Evolutionary conservation across 306 rosid species (phyloP).

Genomic region (Trifolium subterraneum): DNA sequence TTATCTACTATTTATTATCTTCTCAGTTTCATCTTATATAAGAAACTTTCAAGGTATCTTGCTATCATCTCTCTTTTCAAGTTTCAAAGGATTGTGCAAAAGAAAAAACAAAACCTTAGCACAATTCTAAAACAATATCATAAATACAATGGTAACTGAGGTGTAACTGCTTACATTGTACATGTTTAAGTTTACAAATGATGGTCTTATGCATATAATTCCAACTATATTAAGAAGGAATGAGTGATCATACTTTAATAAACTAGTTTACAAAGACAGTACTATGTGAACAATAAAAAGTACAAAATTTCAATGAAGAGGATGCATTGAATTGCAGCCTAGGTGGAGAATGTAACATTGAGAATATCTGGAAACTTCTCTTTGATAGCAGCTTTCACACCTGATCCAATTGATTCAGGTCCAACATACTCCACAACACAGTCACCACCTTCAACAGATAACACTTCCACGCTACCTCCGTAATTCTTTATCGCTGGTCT

Average conservation of each 20-base stretch:
- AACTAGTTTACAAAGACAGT: constrained; percentile 2
- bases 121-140: not conserved
- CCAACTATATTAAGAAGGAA: not conserved
- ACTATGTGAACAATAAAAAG: not conserved
- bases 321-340: constrained; percentile 30
- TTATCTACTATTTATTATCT: too few relatives aligned
- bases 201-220: not conserved
- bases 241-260: not conserved
- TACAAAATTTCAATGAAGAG: constrained; percentile 15
- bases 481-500: constrained; percentile 91
- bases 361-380: constrained; percentile 86
- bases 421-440: constrained; percentile 77
- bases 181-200: not conserved
- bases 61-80: too few relatives aligned
- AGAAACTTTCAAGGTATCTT: too few relatives aligned
- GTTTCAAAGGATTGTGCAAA: too few relatives aligned
- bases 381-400: constrained; percentile 89
- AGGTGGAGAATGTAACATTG: constrained; percentile 64
- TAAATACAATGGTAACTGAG: not conserved
- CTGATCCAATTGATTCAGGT: constrained; percentile 88
- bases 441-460: constrained; percentile 67
- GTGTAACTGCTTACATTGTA: not conserved
- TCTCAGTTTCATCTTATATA: too few relatives aligned
- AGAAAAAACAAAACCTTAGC: not conserved
- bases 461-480: constrained; percentile 87